Base-by-base conservation (phyloP, 75 land plant genomes). In the Cunninghamia lanceolata region DNA sequence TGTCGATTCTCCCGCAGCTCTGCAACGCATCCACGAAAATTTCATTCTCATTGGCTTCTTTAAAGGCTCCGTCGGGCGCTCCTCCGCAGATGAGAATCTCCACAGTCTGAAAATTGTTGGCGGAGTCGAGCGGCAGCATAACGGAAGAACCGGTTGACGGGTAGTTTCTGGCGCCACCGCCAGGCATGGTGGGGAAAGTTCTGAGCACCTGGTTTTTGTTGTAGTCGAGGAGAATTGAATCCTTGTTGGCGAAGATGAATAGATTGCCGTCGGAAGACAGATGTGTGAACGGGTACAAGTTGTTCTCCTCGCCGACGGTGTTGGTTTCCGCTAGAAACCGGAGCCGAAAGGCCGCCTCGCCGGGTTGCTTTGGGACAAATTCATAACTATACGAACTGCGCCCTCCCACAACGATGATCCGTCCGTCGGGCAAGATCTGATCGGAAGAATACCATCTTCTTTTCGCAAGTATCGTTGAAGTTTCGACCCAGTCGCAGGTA, bases 81-180 rank as follows among this genome's bases (percentile, higher is more conserved):
- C 98, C 98, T 35, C 98, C 98, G 84, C 96, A 96, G 30, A 96
- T 73, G 71, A 96, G 54, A 6, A 91, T 91, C 35, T 83, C 85
- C 28, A 80, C 52, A 13, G 32, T 85, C 16, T 32, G 46, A 77
- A 56, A 34, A 40, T 54, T 68, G 85, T 35, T 32, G 1, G 82
- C 83, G n/a, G 54, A 40, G 15, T 82, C 82, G 11, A 92, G 82
- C n/a, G 92, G 88, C 2, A 91, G 92, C 87, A 87, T 38, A 4
- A 83, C 91, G 6, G 91, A 85, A 17, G 85, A 82, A 13, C 90
- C 91, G n/a, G 88, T 54, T 74, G 88, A 88, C 7, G 93, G 93
- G 46, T 90, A 90, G 81, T 86, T 90, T 21, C 92, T 75, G 0
- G 90, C 86, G 4, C 82, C 89, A 17, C 87, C 92, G 8, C 87